Evolutionary conservation across 1,284 basidiomycete genomes (phyloP), one percentile per base, ranked within the genome.

Genomic region (Moesziomyces sp.): DNA sequence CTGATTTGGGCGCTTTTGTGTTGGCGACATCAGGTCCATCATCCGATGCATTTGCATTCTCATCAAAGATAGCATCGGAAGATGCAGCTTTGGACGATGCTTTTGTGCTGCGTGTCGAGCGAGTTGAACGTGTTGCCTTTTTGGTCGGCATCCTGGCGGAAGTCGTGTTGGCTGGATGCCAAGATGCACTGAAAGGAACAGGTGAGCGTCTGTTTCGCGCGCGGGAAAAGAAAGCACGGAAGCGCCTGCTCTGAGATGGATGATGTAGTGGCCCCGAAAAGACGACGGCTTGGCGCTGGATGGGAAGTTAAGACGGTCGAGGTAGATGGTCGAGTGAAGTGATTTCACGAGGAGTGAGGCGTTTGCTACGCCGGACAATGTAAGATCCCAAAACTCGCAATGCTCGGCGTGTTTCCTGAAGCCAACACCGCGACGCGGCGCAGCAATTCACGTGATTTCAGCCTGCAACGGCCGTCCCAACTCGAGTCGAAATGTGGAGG

Each of bases 351-450:
- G 13, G 38, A 40, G 38, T 18, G 18, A 40, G 5, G 18, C 11
- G 26, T 21, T 35, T 28, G 33, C 26, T 49, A 43, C 35, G n/a
- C 18, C 10, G 14, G 6, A 1, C 26, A n/a, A 5, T n/a, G 30
- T 61, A 6, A 61, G 47, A 61, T 61, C 53, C 40, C 30, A 16
- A 30, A 48, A 33, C 33, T 10, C 30, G n/a, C 26, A 35, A 28
- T 38, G 38, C 38, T 40, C 18, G 40, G 52, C 47, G 51, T 59
- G 46, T 60, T 52, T 61, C 46, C 19, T 21, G 23, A 47, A 47
- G 38, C 18, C 60, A 73, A 73, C 64, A 73, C 70, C 70, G 70
- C 64, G 70, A 67, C 70, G 70, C 64, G 64, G 60, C 47, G 38
- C 19, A 35, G 45, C 28, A 7, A 43, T 65, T 71, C 68, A 71